These are phyloP conservation scores for Flaveria brownii DNA, from an alignment of 129 eudicot species.

Conservation along the genomic window DNA sequence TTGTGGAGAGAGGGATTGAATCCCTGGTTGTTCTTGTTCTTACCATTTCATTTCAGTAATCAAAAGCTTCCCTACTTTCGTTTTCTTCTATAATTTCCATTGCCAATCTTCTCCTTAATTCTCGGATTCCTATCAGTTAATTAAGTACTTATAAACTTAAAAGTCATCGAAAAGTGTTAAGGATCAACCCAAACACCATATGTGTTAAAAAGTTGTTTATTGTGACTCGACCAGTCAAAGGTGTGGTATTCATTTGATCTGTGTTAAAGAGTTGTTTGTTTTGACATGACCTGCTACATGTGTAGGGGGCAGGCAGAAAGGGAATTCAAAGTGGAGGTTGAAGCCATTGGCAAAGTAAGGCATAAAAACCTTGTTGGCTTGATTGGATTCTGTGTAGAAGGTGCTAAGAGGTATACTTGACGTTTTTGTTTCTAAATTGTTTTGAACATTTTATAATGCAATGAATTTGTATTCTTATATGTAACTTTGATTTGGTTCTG, in stretches of 20 bases:
- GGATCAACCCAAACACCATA: neutral
- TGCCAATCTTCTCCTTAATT: too few relatives aligned
- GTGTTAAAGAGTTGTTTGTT: neutral
- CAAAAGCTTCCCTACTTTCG: too few relatives aligned
- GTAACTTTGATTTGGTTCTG: neutral
- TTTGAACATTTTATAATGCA: neutral
- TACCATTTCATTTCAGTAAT: too few relatives aligned
- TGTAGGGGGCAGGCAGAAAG: constrained; percentile 92
- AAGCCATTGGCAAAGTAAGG: constrained; percentile 96
- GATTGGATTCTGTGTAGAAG: constrained; percentile 85
- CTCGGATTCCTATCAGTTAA: neutral
- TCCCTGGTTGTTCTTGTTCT: too few relatives aligned
- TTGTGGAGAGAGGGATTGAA: too few relatives aligned
- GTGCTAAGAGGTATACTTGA: constrained; percentile 60
- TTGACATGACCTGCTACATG: neutral
- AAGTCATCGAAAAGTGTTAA: neutral
- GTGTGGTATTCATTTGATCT: too few relatives aligned
- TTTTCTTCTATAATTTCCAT: too few relatives aligned
- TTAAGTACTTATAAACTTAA: neutral
- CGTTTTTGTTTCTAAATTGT: neutral
- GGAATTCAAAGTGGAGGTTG: constrained; percentile 96
- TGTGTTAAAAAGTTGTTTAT: too few relatives aligned
- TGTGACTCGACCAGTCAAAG: too few relatives aligned
- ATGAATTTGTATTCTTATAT: neutral
- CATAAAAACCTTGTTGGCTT: constrained; percentile 94